Evolutionary conservation across 2,329 filamentous ascomycete species (phyloP), one percentile per base, ranked within the genome.

Genomic region (Rhexocercosporidium sp.): DNA sequence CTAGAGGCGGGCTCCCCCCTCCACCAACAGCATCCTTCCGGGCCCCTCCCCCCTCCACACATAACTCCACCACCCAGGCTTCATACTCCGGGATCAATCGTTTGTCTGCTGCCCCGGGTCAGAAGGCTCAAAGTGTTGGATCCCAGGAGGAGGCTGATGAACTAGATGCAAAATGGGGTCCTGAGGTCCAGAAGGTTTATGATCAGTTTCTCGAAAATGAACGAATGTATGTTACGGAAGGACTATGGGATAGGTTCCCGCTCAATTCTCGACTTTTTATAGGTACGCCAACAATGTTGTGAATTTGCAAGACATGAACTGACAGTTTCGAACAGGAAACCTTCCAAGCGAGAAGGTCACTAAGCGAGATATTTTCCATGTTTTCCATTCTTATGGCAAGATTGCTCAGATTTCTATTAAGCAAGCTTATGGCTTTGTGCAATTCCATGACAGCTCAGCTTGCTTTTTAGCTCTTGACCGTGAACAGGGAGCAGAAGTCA

Each of bases 391-490:
- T 66, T 94, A 93, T 77, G 96, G 96, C 63, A 90, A 90, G 69
- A 83, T 99, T 56, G 95, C 94, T 1, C 96, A 99, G 78, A 96
- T 98, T 68, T 97, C 94, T 0, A 93, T 98, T 74, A 98, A 98
- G 79, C 94, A 96, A 72, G 94, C 94, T 1, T 98, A 97, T 79
- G 96, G 96, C 1, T 99, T 98, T 77, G 94, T 98, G 41, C 96
- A 98, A 77, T 99, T 96, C 72, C 86, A 97, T 71, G 90, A 93
- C 34, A 82, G 89, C 3, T 84, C 86, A 2, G 90, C 95, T 75
- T 97, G 94, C 71, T 84, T 86, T 65, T 84, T 85, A 54, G 95
- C 95, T 4, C 85, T 98, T 73, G 84, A 91, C 41, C 85, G 85
- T 41, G 89, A 97, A 69, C 93, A 98, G 79, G 93, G 92, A 11